A percentile compares a stretch with the other conserved stretches of the same genome.
Conservation (phyloP, 2,329 filamentous ascomycete species). For the Curvularia spicifera region DNA sequence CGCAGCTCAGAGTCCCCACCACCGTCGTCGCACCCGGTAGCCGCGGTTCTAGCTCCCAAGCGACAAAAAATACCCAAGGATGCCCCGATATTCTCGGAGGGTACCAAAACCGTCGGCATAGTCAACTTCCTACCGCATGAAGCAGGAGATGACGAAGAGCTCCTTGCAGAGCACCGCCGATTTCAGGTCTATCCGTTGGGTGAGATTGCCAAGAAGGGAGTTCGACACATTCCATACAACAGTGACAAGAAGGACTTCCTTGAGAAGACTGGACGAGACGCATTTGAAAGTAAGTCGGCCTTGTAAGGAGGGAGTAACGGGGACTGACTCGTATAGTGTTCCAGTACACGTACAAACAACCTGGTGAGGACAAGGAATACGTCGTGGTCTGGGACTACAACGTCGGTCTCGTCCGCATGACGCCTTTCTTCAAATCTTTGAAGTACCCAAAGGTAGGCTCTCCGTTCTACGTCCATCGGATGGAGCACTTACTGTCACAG, state of each 20-base stretch:
- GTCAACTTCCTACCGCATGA: slow-evolving; percentile 80
- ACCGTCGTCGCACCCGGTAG: slow-evolving; percentile 15
- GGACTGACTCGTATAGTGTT: slow-evolving; percentile 65
- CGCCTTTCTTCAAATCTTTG: slow-evolving; percentile 90
- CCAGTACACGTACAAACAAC: slow-evolving; percentile 79
- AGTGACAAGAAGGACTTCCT: slow-evolving; percentile 91
- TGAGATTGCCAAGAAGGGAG: slow-evolving; percentile 57
- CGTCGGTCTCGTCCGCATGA: slow-evolving; percentile 89
- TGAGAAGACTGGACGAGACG: slow-evolving; percentile 83
- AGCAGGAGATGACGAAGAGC: slow-evolving; percentile 58
- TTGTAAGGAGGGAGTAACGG: neutral
- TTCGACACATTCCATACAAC: slow-evolving; percentile 84
- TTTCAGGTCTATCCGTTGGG: slow-evolving; percentile 73
- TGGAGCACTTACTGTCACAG: slow-evolving; percentile 56
- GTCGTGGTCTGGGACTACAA: slow-evolving; percentile 98
- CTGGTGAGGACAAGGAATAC: slow-evolving; percentile 68
- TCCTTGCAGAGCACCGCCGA: slow-evolving; percentile 64
- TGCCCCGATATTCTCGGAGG: slow-evolving; percentile 66
- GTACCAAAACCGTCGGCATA: slow-evolving; percentile 64
- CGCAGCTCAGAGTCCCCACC: slow-evolving; percentile 22
- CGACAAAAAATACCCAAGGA: slow-evolving; percentile 70
- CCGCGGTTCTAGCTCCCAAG: slow-evolving; percentile 27
- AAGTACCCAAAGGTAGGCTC: slow-evolving; percentile 79
- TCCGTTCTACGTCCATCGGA: neutral
- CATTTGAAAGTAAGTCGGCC: slow-evolving; percentile 77